Conservation (phyloP, 2,329 filamentous ascomycete species). For the Periconia digitata region DNA sequence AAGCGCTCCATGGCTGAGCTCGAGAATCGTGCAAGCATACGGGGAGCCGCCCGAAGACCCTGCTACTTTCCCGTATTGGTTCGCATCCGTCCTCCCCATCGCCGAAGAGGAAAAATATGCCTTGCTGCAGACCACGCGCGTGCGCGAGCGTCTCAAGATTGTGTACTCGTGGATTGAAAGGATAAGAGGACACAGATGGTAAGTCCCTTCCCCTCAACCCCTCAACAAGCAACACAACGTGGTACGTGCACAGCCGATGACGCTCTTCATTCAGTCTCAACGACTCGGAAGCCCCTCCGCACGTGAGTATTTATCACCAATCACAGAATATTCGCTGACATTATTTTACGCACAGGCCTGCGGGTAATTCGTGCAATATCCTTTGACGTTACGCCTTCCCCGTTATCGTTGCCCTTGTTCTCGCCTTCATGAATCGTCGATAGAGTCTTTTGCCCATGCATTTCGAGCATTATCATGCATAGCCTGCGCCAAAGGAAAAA, state of each 20-base stretch:
- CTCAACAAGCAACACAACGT: neutral
- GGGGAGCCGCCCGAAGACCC: slow-evolving; percentile 77
- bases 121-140: slow-evolving; percentile 71
- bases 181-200: slow-evolving; percentile 72
- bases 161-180: slow-evolving; percentile 76
- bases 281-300: neutral
- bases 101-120: slow-evolving; percentile 77
- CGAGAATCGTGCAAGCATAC: slow-evolving; percentile 71
- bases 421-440: slow-evolving; percentile 8
- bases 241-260: too few relatives aligned
- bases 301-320: neutral
- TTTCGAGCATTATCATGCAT: neutral
- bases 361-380: slow-evolving; percentile 36
- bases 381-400: slow-evolving; percentile 34
- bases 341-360: slow-evolving; percentile 34
- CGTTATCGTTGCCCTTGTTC: slow-evolving; percentile 22
- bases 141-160: slow-evolving; percentile 80
- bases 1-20: slow-evolving; percentile 74
- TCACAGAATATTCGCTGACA: too few relatives aligned
- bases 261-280: neutral
- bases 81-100: slow-evolving; percentile 78
- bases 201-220: slow-evolving; percentile 41
- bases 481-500: too few relatives aligned
- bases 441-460: neutral
- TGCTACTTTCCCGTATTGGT: slow-evolving; percentile 84